These are phyloP conservation scores for Meripilus lineatus DNA, from an alignment of 1,284 basidiomycete species.

Conservation along the genomic window DNA sequence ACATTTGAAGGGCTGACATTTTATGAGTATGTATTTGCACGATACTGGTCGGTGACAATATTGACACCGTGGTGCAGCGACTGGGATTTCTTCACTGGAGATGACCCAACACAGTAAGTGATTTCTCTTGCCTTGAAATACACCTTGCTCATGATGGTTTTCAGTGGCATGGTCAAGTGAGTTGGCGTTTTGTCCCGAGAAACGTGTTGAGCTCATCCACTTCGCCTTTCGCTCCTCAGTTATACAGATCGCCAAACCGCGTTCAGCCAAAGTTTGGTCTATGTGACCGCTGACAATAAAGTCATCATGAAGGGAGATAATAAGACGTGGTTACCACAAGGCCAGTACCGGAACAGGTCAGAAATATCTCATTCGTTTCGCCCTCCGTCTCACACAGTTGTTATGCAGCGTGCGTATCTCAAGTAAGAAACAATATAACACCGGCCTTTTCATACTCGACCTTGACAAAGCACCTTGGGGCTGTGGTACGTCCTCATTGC, in stretches of 20 bases:
- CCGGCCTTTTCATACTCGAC: constrained; percentile 67
- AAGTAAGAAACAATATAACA: constrained; percentile 51
- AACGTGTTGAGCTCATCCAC: background rate
- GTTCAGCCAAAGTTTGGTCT: constrained; percentile 43
- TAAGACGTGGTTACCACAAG: constrained; percentile 45
- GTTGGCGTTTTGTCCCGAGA: constrained; percentile 16
- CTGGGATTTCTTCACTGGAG: constrained; percentile 53
- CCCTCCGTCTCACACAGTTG: background rate
- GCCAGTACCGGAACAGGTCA: constrained; percentile 56
- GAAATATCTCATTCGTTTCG: constrained; percentile 5
- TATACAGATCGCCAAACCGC: constrained; percentile 49
- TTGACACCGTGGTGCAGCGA: constrained; percentile 30
- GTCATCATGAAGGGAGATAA: constrained; percentile 75
- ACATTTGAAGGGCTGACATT: constrained; percentile 29
- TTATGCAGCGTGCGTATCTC: constrained; percentile 52
- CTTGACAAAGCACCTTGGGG: constrained; percentile 67
- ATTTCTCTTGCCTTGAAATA: constrained; percentile 1
- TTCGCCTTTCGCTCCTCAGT: constrained; percentile 25
- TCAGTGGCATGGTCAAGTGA: constrained; percentile 59
- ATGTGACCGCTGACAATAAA: constrained; percentile 47
- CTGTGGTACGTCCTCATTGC: constrained; percentile 44
- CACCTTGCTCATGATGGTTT: constrained; percentile 15
- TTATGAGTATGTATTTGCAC: constrained; percentile 28
- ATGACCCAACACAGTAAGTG: constrained; percentile 63
- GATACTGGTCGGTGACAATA: background rate